Conservation (phyloP, 345 rosid species). For the Pistacia vera region DNA sequence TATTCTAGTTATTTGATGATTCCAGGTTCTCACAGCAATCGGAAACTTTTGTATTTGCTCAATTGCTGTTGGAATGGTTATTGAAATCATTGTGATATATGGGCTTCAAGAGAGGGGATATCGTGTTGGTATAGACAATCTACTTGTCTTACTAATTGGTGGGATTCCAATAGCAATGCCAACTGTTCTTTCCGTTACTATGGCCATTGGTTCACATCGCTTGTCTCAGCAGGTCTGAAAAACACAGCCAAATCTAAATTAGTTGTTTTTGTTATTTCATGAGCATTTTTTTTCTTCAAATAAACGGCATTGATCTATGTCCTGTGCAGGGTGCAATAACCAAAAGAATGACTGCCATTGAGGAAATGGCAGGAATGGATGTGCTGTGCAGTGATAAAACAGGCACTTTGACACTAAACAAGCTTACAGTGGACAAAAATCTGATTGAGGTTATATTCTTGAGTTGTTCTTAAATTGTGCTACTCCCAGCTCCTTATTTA, state of each 20-base stretch:
- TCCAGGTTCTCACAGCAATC: slow-evolving; percentile 41
- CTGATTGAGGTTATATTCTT: slow-evolving; percentile 35
- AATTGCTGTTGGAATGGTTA: slow-evolving; percentile 38
- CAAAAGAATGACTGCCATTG: slow-evolving; percentile 51
- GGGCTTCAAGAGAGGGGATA: slow-evolving; percentile 46
- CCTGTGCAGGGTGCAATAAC: slow-evolving; percentile 41
- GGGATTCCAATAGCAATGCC: slow-evolving; percentile 82
- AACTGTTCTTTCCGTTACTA: slow-evolving; percentile 60
- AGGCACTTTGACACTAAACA: slow-evolving; percentile 44
- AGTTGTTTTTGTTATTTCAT: background rate
- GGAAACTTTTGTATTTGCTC: slow-evolving; percentile 51
- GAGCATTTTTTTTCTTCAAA: background rate
- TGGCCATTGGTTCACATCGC: slow-evolving; percentile 49
- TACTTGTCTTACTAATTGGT: slow-evolving; percentile 61
- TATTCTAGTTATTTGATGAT: slow-evolving; percentile 10
- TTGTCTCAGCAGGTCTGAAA: slow-evolving; percentile 37
- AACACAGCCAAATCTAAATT: background rate
- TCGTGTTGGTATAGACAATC: slow-evolving; percentile 57
- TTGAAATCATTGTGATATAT: slow-evolving; percentile 39
- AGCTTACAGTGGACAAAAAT: slow-evolving; percentile 45
- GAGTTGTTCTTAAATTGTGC: background rate
- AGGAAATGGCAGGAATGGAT: slow-evolving; percentile 55
- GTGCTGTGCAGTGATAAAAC: slow-evolving; percentile 50
- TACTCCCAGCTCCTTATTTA: background rate
- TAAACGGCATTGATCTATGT: background rate